These are phyloP conservation scores for Gynostemma pentaphyllum DNA, from an alignment of 306 rosid species.

Conservation along the genomic window DNA sequence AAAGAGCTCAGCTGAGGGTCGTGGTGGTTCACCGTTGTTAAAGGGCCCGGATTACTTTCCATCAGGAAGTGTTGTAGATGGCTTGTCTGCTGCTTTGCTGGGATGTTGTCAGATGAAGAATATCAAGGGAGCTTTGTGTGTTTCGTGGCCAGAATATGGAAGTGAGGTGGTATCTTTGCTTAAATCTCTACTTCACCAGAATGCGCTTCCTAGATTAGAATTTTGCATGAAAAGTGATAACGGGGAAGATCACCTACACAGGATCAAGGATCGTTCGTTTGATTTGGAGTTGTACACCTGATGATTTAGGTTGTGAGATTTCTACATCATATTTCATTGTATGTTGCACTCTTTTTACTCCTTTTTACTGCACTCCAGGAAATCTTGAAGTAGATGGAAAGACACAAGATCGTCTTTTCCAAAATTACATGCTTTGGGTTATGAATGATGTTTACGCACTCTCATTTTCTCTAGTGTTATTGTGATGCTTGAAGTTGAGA, in stretches of 20 bases:
- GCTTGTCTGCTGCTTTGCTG: conserved; percentile 61
- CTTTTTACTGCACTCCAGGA: background rate
- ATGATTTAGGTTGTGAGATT: conserved; percentile 2
- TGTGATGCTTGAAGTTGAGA: background rate
- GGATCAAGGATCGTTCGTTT: conserved; percentile 32
- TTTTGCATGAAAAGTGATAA: conserved; percentile 1
- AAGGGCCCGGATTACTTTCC: conserved; percentile 46
- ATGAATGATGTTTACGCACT: background rate
- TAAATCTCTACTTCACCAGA: conserved; percentile 25
- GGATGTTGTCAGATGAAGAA: conserved; percentile 45
- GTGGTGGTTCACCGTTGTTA: conserved; percentile 16
- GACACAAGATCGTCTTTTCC: background rate
- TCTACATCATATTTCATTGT: background rate
- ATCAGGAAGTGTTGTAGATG: conserved; percentile 77
- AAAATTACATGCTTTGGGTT: background rate
- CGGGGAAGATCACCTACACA: conserved; percentile 20
- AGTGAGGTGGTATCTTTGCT: conserved; percentile 31
- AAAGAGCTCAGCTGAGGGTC: conserved; percentile 10
- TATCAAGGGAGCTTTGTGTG: conserved; percentile 49
- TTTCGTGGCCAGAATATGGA: conserved; percentile 71
- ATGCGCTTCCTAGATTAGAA: conserved; percentile 31
- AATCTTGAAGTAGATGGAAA: conserved; percentile 6
- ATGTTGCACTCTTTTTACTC: conserved; percentile 7
- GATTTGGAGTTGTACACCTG: conserved; percentile 62
- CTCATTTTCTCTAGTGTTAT: background rate